Evolutionary conservation across 1,284 basidiomycete species (phyloP), one percentile per base, ranked within the genome.

Genomic region (Marasmius fiardii): DNA sequence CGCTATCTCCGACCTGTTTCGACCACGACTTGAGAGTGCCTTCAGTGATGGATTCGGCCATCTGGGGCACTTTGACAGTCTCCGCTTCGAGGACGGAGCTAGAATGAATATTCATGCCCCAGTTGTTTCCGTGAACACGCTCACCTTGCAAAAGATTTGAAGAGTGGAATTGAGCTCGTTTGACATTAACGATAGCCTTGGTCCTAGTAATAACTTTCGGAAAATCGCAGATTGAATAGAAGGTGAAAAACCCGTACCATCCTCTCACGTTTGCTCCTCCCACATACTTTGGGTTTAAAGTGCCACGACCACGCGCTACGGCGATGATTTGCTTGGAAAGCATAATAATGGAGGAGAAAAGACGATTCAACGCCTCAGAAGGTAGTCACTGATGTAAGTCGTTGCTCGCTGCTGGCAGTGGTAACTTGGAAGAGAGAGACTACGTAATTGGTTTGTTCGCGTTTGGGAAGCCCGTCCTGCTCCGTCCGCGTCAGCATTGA

Each of bases 31-130:
- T 98, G 60, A 99, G 80, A 4, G 96, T 99, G 53, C 96, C 96
- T 75, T 99, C 96, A 16, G 93, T 93, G 75, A 99, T 97, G 63
- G 95, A 98, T 74, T 99, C 96, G 53, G 96, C 95, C 95, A 99
- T 98, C 74, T 95, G 91, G 24, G 96, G 96, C 49, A 99, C 96
- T 79, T 98, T 95, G 67, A 99, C 85, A 56, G 90, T 92, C 74
- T 95, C 90, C 56, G 84, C 89, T 90, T 60, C 8, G 54, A 56
- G 47, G 56, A 31, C 37, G 45, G 57, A 31, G 41, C 16, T 7
- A 11, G 37, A 56, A 21, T 55, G 31, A 48, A 56, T 54, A 50
- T 16, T 37, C 26, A 55, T 34, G 53, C 39, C 52, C 26, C 47
- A 23, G 39, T 39, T 18, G 59, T 18, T 45, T 35, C 18, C 21